These are phyloP conservation scores for Abortiporus biennis DNA, from an alignment of 1,284 basidiomycete species.

Conservation along the genomic window DNA sequence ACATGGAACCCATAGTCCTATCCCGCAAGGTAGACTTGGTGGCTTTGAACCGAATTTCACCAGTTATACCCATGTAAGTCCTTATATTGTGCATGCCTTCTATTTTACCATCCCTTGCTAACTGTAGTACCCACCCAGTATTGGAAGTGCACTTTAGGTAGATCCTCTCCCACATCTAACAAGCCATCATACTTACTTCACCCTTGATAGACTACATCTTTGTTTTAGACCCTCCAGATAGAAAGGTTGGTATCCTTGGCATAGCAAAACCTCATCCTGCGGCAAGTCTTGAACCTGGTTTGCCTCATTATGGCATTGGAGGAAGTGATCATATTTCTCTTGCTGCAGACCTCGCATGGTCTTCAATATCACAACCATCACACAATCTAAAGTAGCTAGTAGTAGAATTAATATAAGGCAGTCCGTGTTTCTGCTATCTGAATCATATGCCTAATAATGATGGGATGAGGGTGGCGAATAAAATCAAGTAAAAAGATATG, in stretches of 20 bases:
- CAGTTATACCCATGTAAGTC: conserved; percentile 52
- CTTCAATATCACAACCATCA: conserved; percentile 2
- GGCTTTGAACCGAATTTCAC: conserved; percentile 75
- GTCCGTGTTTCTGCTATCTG: too few species aligned
- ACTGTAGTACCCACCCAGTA: conserved; percentile 32
- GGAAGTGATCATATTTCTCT: conserved; percentile 88
- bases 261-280: conserved; percentile 62
- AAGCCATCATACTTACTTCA: not conserved
- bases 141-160: conserved; percentile 80
- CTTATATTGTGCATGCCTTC: not conserved
- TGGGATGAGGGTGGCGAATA: too few species aligned
- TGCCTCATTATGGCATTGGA: conserved; percentile 77
- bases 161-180: conserved; percentile 8
- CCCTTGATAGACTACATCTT: conserved; percentile 80
- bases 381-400: not conserved
- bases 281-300: conserved; percentile 63
- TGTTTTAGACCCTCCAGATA: conserved; percentile 41
- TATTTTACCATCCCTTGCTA: not conserved
- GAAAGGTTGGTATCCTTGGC: conserved; percentile 42
- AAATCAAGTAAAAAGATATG: too few species aligned
- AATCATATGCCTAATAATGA: too few species aligned
- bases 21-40: conserved; percentile 39
- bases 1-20: conserved; percentile 42
- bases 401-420: too few species aligned
- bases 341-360: conserved; percentile 45